Base-by-base conservation (phyloP, 1,284 basidiomycete genomes). In the Porodaedalea pini region DNA sequence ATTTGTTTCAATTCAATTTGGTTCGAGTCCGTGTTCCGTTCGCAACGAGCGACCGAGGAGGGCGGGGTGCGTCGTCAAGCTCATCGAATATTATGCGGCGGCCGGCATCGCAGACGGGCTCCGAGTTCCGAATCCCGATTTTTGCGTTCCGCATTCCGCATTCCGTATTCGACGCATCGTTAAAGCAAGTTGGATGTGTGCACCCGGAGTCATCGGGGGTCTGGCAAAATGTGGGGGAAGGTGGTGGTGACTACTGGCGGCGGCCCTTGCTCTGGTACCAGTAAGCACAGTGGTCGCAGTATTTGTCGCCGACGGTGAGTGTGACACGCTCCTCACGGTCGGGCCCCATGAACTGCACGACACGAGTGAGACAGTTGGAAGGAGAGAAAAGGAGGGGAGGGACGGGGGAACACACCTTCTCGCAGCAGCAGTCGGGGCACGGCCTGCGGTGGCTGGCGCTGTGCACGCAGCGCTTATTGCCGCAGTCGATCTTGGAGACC, bases 331-430 rank as follows among this genome's bases (percentile, higher is more conserved):
- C 86, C 51, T 75, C 78, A 29, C 70, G 70, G 63, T 90, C 87
- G 3, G 88, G 87, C 21, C 86, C 86, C 63, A 78, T 76, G 67
- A 82, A 88, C 87, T 90, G 67, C 27, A 49, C 57, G 58, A 64
- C 59, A 63, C 31, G 40, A 58, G 53, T 47, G 49, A 6, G 23
- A 29, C 36, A 29, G 47, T 49, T 13, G 29, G 59, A 23, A 51
- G 51, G 41, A 59, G 54, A 41, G 19, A 51, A 44, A 27, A 34
- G 13, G 40, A 31, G 44, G 21, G 32, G 27, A 49, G 19, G 25
- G 1, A 36, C 15, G 13, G 13, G 36, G n/a, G 2, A 25, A 72
- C 67, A 43, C 51, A 74, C 71, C 65, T 71, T 70, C 54, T 81
- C 80, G 71, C 86, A 88, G 50, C 72, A 70, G 55, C 83, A 85